Base-by-base conservation (phyloP, 257 asterid genomes). In the Cinchona pubescens region DNA sequence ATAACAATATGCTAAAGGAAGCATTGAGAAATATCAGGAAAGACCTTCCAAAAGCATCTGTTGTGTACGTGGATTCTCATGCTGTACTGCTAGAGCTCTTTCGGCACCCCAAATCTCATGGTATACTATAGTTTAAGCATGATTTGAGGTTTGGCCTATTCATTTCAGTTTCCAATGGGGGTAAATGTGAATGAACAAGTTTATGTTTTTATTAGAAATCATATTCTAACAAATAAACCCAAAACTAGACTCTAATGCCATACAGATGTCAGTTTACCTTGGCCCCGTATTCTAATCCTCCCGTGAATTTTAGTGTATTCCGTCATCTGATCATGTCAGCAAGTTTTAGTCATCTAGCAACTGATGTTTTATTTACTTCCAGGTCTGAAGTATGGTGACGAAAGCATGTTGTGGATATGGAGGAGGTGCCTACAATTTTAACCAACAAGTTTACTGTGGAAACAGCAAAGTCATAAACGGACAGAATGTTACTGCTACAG, bases 331-430 rank as follows among this genome's bases (percentile, higher is more conserved):
- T n/a, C n/a, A n/a, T n/a, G n/a, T n/a, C n/a, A n/a, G n/a, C n/a
- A n/a, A n/a, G n/a, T n/a, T n/a, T n/a, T n/a, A n/a, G n/a, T n/a
- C n/a, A n/a, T n/a, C n/a, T n/a, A n/a, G n/a, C n/a, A n/a, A n/a
- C n/a, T n/a, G n/a, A n/a, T 19, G 42, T 10, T 14, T 81, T 69
- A 48, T 21, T 16, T 38, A 15, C 49, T 74, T 75, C 49, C 77
- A 92, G 96, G 93, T 82, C 75, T 92, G 71, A 78, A 72, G 62
- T 85, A 89, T 72, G 96, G 96, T 56, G n/a, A 89, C 94, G 1
- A 92, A 77, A 83, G 89, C 94, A 51, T 92, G 96, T 70, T 89
- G 97, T 79, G 97, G 97, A 62, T 75, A 83, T 25, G 96, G 97
- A 8, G 96, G 87, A 1, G 97, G 96, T 30, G 84, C 82, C 18